Evolutionary conservation across 2,329 filamentous ascomycete genomes (phyloP), one percentile per base, ranked within the genome.

Genomic region (Diplocarpon rosae): DNA sequence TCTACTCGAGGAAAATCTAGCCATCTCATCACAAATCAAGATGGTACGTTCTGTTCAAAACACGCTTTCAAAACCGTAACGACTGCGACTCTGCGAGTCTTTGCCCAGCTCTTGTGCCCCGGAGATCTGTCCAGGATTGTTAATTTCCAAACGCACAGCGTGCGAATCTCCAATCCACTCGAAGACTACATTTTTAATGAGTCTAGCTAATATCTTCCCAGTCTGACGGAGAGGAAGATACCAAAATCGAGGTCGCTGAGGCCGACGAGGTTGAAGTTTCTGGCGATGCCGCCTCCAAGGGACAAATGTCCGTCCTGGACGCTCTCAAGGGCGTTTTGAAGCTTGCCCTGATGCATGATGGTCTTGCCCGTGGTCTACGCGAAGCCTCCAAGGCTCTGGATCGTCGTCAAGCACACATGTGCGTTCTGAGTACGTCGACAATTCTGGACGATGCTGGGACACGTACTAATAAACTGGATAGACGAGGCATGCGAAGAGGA

Each of bases 221-320:
- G 92, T 96, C 90, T 88, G 90, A 96, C 88, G 90, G 90, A 96
- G 92, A 96, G 95, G 90, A 96, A 84, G 88, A 82, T 72, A 83
- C 79, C 71, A 80, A 82, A 70, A 83, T 85, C 72, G 83, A 86
- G 68, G 88, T 78, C 66, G 84, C 85, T 67, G 79, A 84, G 67
- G 71, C 75, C 64, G 78, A 81, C 63, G 92, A 95, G 78, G 89
- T 96, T 71, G 90, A 96, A 74, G 88, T 95, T 68, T 83, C 83
- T 67, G 88, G 85, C 71, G 89, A 95, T 75, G 83, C 83, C 67
- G 69, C 80, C 68, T 75, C 75, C 66, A 86, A 88, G 71, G 85
- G 85, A 65, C 87, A 88, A 77, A 96, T 98, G 89, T 89, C 85
- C 67, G 89, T 96, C 64, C 82, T 95, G 62, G 92, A 98, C 65